Base-by-base conservation (phyloP, 139 green algal genomes). In the Limnomonas spitsbergensis region DNA sequence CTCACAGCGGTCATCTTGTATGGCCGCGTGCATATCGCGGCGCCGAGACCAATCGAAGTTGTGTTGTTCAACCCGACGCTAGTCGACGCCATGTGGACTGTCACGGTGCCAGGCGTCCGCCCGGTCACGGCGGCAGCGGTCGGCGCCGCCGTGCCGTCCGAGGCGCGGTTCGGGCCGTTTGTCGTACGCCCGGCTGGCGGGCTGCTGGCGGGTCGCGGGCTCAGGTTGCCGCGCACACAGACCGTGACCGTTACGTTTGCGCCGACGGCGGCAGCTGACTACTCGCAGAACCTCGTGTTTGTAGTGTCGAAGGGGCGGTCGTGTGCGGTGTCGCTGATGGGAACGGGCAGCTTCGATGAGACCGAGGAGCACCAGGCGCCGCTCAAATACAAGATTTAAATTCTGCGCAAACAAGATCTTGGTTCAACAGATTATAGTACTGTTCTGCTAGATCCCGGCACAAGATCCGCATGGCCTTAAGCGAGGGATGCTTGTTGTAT, bases 21-120 rank as follows among this genome's bases (percentile, higher is more conserved):
- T 40, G 76, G 73, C 24, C 73, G 37, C 1, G 78, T 86, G 39
- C 84, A 89, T 77, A 66, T 84, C 74, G 72, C 80, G 31, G 38
- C 66, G 2, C 81, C 84, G 38, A 86, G 81, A 52, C 52, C 72
- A 53, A 37, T 89, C 2, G 31, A 78, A 1, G 68, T 89, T 32
- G 77, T 61, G 6, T 76, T 89, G 4, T 77, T 52, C 75, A 89
- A 89, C 73, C 78, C 81, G 38, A 85, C 84, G 1, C 69, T 75
- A 4, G 84, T 89, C 34, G 85, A 87, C 69, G 82, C 85, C 0
- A 66, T 72, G 6, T 89, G 82, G 82, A 40, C 73, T n/a, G 80
- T 80, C 26, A 78, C 69, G 4, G 35, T 66, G 24, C 73, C 76
- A 34, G 73, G 79, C 35, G 24, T 53, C 56, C 75, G 70, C 36